These are phyloP conservation scores for Fusarium devonianum DNA, from an alignment of 2,329 filamentous ascomycete genomes.

Conservation along the genomic window DNA sequence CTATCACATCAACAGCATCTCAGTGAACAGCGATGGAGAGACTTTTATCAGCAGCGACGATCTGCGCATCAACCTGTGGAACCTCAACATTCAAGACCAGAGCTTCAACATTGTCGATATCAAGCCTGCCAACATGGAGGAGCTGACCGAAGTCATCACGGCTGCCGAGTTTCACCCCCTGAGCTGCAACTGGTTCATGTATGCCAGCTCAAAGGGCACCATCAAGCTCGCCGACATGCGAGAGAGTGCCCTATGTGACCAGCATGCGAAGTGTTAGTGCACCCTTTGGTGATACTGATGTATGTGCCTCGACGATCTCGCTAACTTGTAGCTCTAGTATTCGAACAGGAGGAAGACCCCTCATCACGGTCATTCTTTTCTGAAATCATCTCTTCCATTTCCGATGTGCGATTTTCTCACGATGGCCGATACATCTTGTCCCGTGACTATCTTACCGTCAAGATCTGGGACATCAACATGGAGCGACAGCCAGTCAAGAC, in stretches of 20 bases:
- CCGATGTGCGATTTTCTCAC: slow-evolving; percentile 95
- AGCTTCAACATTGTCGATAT: slow-evolving; percentile 99
- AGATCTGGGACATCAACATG: slow-evolving; percentile 99
- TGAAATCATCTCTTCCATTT: slow-evolving; percentile 99
- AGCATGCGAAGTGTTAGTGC: slow-evolving; percentile 85
- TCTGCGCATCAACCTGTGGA: slow-evolving; percentile 97
- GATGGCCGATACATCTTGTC: slow-evolving; percentile 98
- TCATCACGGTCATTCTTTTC: slow-evolving; percentile 98
- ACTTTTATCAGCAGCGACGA: slow-evolving; percentile 99
- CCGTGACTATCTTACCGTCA: slow-evolving; percentile 96
- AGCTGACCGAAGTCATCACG: slow-evolving; percentile 97
- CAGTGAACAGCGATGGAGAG: slow-evolving; percentile 99
- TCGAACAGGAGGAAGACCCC: slow-evolving; percentile 98
- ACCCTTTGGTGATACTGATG: not conserved
- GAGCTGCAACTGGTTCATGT: slow-evolving; percentile 99
- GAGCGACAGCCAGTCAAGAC: slow-evolving; percentile 97
- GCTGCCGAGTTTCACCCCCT: slow-evolving; percentile 96
- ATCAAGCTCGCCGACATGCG: slow-evolving; percentile 99
- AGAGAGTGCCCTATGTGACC: slow-evolving; percentile 93
- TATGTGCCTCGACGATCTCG: not conserved
- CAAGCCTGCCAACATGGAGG: slow-evolving; percentile 99
- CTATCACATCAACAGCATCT: slow-evolving; percentile 99
- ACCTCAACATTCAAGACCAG: slow-evolving; percentile 98
- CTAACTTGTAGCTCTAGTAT: slow-evolving; percentile 67
- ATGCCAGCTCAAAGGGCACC: slow-evolving; percentile 97